Conservation (phyloP, 352 stramenopile species). For the Phytopythium delawarense region DNA sequence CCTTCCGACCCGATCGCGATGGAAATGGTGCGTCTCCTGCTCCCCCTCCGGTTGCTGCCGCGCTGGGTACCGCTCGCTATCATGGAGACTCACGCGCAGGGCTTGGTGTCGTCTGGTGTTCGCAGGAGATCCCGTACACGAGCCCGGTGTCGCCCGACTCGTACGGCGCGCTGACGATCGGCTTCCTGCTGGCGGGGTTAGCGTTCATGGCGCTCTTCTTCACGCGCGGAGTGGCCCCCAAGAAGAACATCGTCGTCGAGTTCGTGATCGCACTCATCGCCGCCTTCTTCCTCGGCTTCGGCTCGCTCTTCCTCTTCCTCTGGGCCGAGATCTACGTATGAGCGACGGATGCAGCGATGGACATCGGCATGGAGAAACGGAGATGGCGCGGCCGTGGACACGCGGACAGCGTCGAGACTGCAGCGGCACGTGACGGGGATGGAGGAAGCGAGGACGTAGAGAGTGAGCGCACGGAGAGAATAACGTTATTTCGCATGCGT, state of each 20-base stretch:
- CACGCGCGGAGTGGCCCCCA: constrained; percentile 60
- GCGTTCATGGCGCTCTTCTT: constrained; percentile 82
- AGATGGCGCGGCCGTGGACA: neutral
- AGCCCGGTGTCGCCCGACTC: constrained; percentile 68
- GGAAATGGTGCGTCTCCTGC: constrained; percentile 32
- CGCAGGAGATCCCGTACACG: constrained; percentile 76
- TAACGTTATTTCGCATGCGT: constrained; percentile 12
- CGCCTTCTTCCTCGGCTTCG: constrained; percentile 71
- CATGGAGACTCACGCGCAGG: neutral
- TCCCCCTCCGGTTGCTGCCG: neutral
- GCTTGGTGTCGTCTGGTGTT: neutral
- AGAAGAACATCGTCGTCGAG: constrained; percentile 80
- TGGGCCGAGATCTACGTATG: constrained; percentile 89
- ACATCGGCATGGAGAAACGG: neutral
- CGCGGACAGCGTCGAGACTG: neutral
- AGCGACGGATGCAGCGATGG: neutral
- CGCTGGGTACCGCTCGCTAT: neutral
- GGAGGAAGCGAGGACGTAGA: neutral
- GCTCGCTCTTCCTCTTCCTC: constrained; percentile 83
- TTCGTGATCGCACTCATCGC: constrained; percentile 60
- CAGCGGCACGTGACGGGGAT: neutral
- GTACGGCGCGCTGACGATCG: constrained; percentile 62
- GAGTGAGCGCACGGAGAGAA: neutral
- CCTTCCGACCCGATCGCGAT: constrained; percentile 13
- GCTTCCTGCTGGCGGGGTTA: constrained; percentile 63